A percentile compares a stretch with the other conserved stretches of the same genome.
These are phyloP conservation scores for Bretziella fagacearum DNA, from an alignment of 2,329 filamentous ascomycete genomes.

Conservation along the genomic window DNA sequence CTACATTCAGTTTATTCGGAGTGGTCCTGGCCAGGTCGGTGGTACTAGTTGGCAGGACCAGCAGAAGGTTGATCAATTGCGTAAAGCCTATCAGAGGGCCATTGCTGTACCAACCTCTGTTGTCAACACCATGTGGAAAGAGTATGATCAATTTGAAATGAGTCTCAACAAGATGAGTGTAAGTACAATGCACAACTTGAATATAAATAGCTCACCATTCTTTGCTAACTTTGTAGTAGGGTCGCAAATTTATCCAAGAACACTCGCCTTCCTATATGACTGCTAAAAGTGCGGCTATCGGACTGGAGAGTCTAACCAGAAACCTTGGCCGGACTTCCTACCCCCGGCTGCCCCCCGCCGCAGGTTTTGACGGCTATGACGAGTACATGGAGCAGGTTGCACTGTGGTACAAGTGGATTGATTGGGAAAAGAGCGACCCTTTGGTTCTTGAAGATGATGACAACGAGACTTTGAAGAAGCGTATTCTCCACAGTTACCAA, in stretches of 20 bases:
- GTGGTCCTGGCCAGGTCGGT: constrained; percentile 67
- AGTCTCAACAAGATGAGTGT: constrained; percentile 81
- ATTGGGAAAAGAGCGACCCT: constrained; percentile 88
- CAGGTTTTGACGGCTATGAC: constrained; percentile 70
- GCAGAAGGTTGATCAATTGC: constrained; percentile 89
- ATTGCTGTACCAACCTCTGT: constrained; percentile 73
- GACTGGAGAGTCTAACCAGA: constrained; percentile 74
- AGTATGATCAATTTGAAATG: constrained; percentile 95
- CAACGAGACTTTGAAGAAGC: constrained; percentile 51
- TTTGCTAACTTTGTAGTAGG: constrained; percentile 32
- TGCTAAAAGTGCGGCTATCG: constrained; percentile 75
- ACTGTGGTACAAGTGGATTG: constrained; percentile 85
- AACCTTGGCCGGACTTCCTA: constrained; percentile 61
- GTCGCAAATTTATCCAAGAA: constrained; percentile 86
- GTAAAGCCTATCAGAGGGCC: constrained; percentile 83
- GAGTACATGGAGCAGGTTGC: constrained; percentile 74
- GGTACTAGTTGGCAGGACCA: constrained; percentile 88
- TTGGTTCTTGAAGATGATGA: constrained; percentile 76
- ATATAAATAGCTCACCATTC: background rate
- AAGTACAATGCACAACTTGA: constrained; percentile 21
- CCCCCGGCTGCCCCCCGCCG: constrained; percentile 64
- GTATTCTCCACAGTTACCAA: constrained; percentile 80
- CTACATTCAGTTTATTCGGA: constrained; percentile 85
- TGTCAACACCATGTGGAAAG: constrained; percentile 80
- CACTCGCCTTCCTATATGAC: constrained; percentile 91